Evolutionary conservation across 768 basidiomycete genomes (phyloP), one percentile per base, ranked within the genome.

Genomic region (Russula olivacea): DNA sequence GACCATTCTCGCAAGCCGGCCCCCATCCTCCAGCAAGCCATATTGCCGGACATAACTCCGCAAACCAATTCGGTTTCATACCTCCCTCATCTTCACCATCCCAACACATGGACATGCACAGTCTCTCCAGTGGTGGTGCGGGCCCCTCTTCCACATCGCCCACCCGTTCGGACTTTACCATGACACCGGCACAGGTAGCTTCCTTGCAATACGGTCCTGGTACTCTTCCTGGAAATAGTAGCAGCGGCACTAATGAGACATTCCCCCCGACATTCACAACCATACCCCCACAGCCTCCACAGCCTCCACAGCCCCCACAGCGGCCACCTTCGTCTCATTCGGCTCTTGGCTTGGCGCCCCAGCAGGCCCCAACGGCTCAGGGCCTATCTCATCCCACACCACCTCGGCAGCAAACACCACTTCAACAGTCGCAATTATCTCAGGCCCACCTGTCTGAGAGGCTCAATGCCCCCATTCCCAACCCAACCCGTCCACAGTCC

Each of bases 101-200:
- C 50, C 57, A 63, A 47, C 75, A 80, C 63, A 66, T 72, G 28
- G 84, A 83, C 59, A 75, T 81, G 59, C 81, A 78, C 63, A 64
- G 77, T n/a, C 76, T 79, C 61, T 66, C 75, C 19, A 68, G 72
- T 21, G 71, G 72, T 49, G 70, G 78, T 45, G 57, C 58, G 51
- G 36, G 76, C 70, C 58, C 77, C 74, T 38, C 75, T 76, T 41
- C 73, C 74, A 48, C 59, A 17, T 72, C 81, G 19, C 68, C 78
- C 11, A 76, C 71, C 55, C 81, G 81, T 30, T 34, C 74, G 6
- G 69, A 72, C 9, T 83, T 85, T 68, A 79, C 79, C 32, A 70
- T 79, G 14, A 87, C 86, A 0, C 85, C 87, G 2, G 84, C 85
- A 2, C 87, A 89, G 69, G 81, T 83, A 59, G 79, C 81, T 64